These are phyloP conservation scores for Coprinopsis marcescibilis DNA, from an alignment of 768 basidiomycete genomes.

Conservation along the genomic window DNA sequence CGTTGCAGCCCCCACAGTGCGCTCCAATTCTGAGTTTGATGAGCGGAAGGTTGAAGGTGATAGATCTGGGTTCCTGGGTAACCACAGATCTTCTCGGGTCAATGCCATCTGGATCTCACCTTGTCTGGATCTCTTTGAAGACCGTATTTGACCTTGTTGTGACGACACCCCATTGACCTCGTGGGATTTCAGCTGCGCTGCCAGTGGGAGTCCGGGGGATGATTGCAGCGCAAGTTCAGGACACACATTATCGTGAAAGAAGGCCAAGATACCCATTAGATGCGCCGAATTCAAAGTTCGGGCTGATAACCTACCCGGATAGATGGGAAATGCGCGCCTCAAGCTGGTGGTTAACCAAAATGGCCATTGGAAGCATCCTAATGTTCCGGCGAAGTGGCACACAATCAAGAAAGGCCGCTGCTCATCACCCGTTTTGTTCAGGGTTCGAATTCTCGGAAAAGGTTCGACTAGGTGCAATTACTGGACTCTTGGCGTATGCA, in stretches of 20 bases:
- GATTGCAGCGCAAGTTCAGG: neutral
- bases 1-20: no score
- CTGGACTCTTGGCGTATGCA: constrained; percentile 39
- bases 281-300: no score
- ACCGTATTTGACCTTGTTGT: constrained; percentile 5
- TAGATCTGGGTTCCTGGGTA: constrained; percentile 5
- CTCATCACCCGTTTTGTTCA: constrained; percentile 27
- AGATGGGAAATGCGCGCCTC: no score
- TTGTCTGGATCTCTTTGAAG: neutral
- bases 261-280: no score
- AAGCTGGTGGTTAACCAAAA: no score
- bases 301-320: no score
- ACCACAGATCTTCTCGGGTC: neutral
- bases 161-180: constrained; percentile 1
- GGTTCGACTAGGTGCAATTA: constrained; percentile 41
- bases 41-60: neutral
- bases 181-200: neutral
- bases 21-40: neutral
- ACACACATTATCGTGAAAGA: no score
- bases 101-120: neutral
- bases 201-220: neutral
- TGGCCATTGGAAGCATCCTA: neutral
- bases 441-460: constrained; percentile 41
- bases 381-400: constrained; percentile 17
- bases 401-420: constrained; percentile 35